Base-by-base conservation (phyloP, 1,284 basidiomycete genomes). In the Trichosporon ovoides region DNA sequence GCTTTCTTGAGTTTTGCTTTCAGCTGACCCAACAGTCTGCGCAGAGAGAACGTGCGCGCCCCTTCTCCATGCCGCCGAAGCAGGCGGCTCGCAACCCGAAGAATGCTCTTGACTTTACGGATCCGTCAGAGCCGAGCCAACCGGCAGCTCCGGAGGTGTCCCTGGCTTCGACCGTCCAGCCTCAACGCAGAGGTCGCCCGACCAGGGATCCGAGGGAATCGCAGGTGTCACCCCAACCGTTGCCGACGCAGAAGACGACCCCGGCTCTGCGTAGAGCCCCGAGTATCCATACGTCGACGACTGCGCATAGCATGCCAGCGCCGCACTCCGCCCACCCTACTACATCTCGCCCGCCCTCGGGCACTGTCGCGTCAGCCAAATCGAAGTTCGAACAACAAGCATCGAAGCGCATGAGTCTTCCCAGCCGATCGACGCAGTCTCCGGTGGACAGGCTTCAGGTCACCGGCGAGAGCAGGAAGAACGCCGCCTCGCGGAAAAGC, bases 51-150 rank as follows among this genome's bases (percentile, higher is more conserved):
- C 43, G 43, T 9, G 28, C 28, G 38, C 34, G 34, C 35, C 24
- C 34, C n/a, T 14, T 37, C 3, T 53, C 36, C 2, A 35, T 24
- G 35, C 10, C 52, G 12, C 43, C 43, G 16, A 13, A 24, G 7
- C 28, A 20, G 24, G 28, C 28, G 16, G 28, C 16, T 7, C 24
- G 43, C 22, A 48, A 48, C 24, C 40, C 54, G 12, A 34, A 60
- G 13, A 78, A 78, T 55, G 61, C 76, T 3, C 67, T 78, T 20
- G 76, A 78, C 60, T 77, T 78, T 58, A 76, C 76, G 3, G 66
- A 68, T 19, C 10, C 67, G 3, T 65, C 66, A 20, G 55, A 61
- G 6, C 37, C 65, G 43, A 9, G 56, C 60, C 50, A 49, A 53
- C 43, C 64, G n/a, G 58, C 60, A 0, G 34, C 62, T 7, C 57